Evolutionary conservation across 257 asterid genomes (phyloP).

Genomic region (Mitragyna speciosa): DNA sequence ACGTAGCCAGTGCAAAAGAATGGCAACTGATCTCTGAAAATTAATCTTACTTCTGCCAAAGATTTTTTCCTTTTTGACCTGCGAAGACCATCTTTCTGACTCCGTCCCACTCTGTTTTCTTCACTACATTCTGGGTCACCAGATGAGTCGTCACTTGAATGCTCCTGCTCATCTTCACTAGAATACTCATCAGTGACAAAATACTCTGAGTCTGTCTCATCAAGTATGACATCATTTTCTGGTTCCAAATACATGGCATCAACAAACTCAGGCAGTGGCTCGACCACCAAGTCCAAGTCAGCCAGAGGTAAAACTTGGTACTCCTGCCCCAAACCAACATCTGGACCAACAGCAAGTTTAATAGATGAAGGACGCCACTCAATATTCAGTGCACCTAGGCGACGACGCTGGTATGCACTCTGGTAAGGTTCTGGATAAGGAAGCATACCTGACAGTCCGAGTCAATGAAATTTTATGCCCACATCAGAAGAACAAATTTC

Average conservation of each 20-base stretch:
- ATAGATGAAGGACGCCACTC: conserved; percentile 93
- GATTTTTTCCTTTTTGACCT: conserved; percentile 77
- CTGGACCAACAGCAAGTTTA: conserved; percentile 87
- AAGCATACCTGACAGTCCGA: conserved; percentile 72
- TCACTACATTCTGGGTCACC: conserved; percentile 65
- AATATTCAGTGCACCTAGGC: conserved; percentile 81
- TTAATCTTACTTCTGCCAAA: conserved; percentile 59
- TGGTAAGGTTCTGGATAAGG: conserved; percentile 99
- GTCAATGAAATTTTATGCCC: conserved; percentile 19
- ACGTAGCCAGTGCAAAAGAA: conserved; percentile 33
- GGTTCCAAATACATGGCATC: conserved; percentile 96
- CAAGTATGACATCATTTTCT: conserved; percentile 72
- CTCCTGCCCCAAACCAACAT: conserved; percentile 73
- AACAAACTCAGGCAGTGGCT: conserved; percentile 75
- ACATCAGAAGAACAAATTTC: conserved; percentile 21
- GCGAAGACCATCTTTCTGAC: conserved; percentile 53
- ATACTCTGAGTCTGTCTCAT: conserved; percentile 95
- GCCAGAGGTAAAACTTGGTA: conserved; percentile 77
- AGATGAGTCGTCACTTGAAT: conserved; percentile 49
- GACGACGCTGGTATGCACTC: conserved; percentile 78
- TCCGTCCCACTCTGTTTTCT: conserved; percentile 40
- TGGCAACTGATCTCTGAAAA: conserved; percentile 15
- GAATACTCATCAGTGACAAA: conserved; percentile 61
- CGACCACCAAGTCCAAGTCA: conserved; percentile 71
- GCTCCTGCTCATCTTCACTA: conserved; percentile 57